Evolutionary conservation across 2,329 filamentous ascomycete species (phyloP), one percentile per base, ranked within the genome.

Genomic region (Fragosphaeria purpurea): DNA sequence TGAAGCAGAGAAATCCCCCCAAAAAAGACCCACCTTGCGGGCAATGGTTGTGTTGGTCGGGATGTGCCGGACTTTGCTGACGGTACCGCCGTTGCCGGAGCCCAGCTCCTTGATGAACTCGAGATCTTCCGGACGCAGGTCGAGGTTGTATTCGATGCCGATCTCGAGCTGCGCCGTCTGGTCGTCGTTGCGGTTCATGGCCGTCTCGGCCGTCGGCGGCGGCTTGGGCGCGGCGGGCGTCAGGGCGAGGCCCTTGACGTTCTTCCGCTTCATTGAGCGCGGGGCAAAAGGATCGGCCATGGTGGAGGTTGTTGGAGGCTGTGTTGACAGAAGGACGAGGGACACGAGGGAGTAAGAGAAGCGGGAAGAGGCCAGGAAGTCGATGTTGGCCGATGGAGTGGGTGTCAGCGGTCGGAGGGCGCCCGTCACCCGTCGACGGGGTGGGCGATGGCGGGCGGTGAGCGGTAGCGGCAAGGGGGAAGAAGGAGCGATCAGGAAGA

Each of bases 1-100:
- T 48, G 46, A 32, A 35, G 32, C 22, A 9, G 30, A 7, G 13
- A 22, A 33, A n/a, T n/a, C 30, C 12, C 5, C 5, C 30, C 12
- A 9, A 6, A 10, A 11, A 13, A 44, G 33, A 50, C 56, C 53
- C 62, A 96, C 93, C 86, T 98, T 98, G 70, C 90, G 82, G 59
- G 93, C 93, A 93, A 98, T 98, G 59, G 94, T 80, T 13, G 93
- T 94, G 64, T 94, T 94, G 38, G 90, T 96, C 38, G 88, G 89
- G 55, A 89, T 81, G 72, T 98, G 91, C 73, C 85, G 86, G 63
- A 98, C 93, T 70, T 98, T 98, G 74, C 90, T 97, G 62, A 98
- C 93, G 22, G 93, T 97, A 52, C 93, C 93, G 62, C 93, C 93
- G 73, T 98, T 98, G 55, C 93, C 93, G 47, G 88, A 88, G 45